phyloP scores from a whole-genome alignment of 1,139 yeast species.

The Hansenula lynferdii region DNA sequence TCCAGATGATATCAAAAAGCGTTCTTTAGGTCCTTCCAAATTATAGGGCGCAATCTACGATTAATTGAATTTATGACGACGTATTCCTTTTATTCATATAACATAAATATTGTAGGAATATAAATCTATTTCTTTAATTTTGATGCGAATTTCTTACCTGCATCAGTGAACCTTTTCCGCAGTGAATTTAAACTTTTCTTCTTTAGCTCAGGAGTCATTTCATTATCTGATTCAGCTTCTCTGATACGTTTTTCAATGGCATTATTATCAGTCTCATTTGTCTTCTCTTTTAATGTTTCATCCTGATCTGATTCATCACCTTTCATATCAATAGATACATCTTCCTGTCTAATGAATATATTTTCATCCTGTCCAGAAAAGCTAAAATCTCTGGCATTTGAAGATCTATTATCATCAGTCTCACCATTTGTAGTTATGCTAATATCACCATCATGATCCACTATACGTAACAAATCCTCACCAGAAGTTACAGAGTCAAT shows the following conservation, averaged over 20 bases:
- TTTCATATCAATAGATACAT: constrained; percentile 12
- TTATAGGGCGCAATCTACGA: constrained; percentile 14
- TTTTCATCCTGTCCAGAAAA: constrained; percentile 19
- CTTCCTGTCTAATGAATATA: constrained; percentile 6
- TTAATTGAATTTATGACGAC: no score
- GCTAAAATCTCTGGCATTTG: no score
- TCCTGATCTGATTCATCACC: constrained; percentile 9
- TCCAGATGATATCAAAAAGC: constrained; percentile 31
- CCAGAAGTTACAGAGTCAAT: constrained; percentile 29
- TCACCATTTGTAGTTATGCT: constrained; percentile 20
- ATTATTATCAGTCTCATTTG: neutral
- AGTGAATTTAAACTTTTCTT: constrained; percentile 13
- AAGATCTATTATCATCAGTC: no score
- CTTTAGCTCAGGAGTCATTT: constrained; percentile 5
- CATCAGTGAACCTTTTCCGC: constrained; percentile 22
- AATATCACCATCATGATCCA: constrained; percentile 13
- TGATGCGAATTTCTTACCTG: constrained; percentile 26
- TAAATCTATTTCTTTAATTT: neutral
- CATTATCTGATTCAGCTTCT: constrained; percentile 5
- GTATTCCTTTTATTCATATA: neutral
- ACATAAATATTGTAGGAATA: neutral
- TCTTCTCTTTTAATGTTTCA: constrained; percentile 3
- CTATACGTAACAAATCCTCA: constrained; percentile 24
- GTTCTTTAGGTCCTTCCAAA: constrained; percentile 24
- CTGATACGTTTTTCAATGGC: neutral